Percentiles rank a stretch among this genome's conserved stretches.
Evolutionary conservation across 257 asterid species (phyloP).

Genomic region (Lantana camara): DNA sequence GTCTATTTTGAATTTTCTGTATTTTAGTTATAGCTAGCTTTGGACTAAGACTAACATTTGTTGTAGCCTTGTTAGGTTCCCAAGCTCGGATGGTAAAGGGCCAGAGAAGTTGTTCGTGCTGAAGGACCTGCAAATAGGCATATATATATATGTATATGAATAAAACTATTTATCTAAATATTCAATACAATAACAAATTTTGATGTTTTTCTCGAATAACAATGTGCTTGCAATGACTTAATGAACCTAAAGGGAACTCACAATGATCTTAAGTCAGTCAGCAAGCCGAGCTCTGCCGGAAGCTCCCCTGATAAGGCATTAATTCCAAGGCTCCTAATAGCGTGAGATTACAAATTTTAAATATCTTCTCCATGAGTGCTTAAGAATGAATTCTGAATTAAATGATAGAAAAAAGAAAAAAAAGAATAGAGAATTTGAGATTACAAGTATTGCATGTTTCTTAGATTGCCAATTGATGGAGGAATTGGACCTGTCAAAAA

Average conservation of each 20-base stretch:
- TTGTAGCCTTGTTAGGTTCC: constrained; percentile 51
- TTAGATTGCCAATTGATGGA: constrained; percentile 56
- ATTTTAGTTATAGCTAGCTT: no score
- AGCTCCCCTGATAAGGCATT: constrained; percentile 75
- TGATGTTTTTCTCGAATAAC: no score
- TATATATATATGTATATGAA: neutral
- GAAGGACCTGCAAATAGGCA: constrained; percentile 40
- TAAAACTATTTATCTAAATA: no score
- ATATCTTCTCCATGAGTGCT: neutral
- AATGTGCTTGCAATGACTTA: no score
- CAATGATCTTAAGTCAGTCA: constrained; percentile 64
- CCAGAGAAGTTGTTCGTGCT: constrained; percentile 79
- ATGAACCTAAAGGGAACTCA: constrained; percentile 36
- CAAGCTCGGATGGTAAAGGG: constrained; percentile 69
- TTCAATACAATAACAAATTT: no score
- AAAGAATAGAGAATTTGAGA: constrained; percentile 5
- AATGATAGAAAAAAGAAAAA: neutral
- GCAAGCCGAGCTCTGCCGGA: constrained; percentile 72
- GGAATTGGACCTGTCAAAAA: constrained; percentile 72
- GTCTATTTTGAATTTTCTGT: neutral
- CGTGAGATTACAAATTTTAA: constrained; percentile 11
- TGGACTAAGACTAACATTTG: constrained; percentile 42
- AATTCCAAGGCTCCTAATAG: constrained; percentile 48
- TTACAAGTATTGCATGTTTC: constrained; percentile 73
- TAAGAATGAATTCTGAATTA: neutral